Evolutionary conservation across 2,329 filamentous ascomycete species (phyloP).

Genomic region (Colletotrichum tropicicola): DNA sequence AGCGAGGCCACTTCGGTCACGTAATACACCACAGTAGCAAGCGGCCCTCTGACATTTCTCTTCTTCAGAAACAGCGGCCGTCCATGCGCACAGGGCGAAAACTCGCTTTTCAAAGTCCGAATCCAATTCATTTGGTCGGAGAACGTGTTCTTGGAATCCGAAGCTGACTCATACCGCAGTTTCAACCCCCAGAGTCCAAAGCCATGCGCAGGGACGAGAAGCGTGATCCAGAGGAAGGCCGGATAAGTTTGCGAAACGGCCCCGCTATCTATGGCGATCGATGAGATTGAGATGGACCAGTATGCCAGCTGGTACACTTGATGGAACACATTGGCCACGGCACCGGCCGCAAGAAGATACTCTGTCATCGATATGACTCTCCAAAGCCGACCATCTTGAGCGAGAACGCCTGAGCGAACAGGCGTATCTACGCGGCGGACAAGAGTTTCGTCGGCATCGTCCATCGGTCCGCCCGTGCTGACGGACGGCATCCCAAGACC

Average conservation of each 20-base stretch:
- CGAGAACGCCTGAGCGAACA: no score
- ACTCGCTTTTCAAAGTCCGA: neutral
- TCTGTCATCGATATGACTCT: neutral
- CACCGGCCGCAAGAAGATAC: neutral
- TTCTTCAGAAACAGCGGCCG: neutral
- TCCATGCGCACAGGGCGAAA: neutral
- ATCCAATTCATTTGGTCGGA: neutral
- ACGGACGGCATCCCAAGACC: no score
- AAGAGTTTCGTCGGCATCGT: no score
- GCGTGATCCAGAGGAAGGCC: neutral
- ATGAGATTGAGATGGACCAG: neutral
- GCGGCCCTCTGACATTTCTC: neutral
- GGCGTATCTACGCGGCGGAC: no score
- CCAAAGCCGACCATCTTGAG: neutral
- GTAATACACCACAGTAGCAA: neutral
- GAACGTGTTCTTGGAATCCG: no score
- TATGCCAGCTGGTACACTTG: neutral
- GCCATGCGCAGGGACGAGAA: neutral
- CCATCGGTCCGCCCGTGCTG: no score
- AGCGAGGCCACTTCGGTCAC: neutral
- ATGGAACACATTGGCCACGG: neutral
- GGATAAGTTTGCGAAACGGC: neutral
- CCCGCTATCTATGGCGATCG: neutral
- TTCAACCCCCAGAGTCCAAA: neutral
- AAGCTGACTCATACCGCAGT: neutral